Conservation (phyloP, 768 basidiomycete species). For the Macrolepiota albuminosa region DNA sequence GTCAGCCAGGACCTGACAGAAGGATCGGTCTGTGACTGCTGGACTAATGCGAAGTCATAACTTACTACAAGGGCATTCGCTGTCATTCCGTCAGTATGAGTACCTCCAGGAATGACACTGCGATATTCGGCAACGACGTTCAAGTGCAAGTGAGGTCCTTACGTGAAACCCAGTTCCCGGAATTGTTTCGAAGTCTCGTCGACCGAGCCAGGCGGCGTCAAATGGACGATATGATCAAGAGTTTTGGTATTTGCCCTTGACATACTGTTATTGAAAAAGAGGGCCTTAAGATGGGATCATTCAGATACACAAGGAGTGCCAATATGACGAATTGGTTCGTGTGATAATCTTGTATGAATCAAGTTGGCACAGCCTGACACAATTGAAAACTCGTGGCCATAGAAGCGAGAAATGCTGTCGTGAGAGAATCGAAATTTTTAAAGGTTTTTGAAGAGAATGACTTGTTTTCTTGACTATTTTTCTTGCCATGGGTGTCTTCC, state of each 20-base stretch:
- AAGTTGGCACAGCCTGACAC: too few relatives aligned
- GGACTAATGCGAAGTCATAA: not conserved
- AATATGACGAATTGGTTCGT: not conserved
- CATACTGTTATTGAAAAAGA: not conserved
- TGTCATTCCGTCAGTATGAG: conserved; percentile 58
- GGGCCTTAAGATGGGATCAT: not conserved
- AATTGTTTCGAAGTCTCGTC: conserved; percentile 47
- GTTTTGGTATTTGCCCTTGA: conserved; percentile 21
- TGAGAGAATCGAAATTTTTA: too few relatives aligned
- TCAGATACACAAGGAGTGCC: not conserved
- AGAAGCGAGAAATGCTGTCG: not conserved
- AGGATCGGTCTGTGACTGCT: not conserved
- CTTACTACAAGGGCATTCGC: conserved; percentile 61
- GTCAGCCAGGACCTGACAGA: conserved; percentile 44
- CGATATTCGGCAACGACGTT: not conserved
- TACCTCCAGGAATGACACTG: conserved; percentile 66
- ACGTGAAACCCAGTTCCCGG: conserved; percentile 64
- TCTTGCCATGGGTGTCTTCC: not conserved
- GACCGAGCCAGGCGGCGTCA: conserved; percentile 62
- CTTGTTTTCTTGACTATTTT: too few relatives aligned
- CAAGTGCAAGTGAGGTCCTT: conserved; percentile 13
- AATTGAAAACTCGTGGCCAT: not conserved
- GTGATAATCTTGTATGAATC: not conserved
- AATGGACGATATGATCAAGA: conserved; percentile 68
- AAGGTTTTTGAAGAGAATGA: too few relatives aligned